Conservation (phyloP, 768 basidiomycete species). For the Boletus rubropictus region DNA sequence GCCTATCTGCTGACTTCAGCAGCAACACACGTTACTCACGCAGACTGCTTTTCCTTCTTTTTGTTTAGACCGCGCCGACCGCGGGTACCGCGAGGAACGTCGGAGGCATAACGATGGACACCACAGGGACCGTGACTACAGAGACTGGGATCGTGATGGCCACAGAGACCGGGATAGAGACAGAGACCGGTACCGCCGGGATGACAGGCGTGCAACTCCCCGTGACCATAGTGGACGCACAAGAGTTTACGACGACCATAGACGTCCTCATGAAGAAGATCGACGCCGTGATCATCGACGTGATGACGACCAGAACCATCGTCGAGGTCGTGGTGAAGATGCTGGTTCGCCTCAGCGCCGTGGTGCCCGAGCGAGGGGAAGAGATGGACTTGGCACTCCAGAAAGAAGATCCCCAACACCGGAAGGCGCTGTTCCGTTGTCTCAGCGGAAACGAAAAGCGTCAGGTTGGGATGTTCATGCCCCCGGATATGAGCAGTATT, state of each 20-base stretch:
- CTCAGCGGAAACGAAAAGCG: slow-evolving; percentile 81
- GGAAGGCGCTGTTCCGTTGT: slow-evolving; percentile 71
- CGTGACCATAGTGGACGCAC: slow-evolving; percentile 43
- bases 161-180: slow-evolving; percentile 30
- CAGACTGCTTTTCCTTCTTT: slow-evolving; percentile 41
- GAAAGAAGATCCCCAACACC: slow-evolving; percentile 89
- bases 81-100: slow-evolving; percentile 58
- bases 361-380: slow-evolving; percentile 45
- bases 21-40: slow-evolving; percentile 48
- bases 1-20: slow-evolving; percentile 39
- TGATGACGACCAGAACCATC: slow-evolving; percentile 34
- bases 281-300: slow-evolving; percentile 44
- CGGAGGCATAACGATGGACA: slow-evolving; percentile 57
- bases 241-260: slow-evolving; percentile 43
- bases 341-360: slow-evolving; percentile 34
- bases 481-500: slow-evolving; percentile 91
- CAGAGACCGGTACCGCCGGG: slow-evolving; percentile 37
- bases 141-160: slow-evolving; percentile 38
- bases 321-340: slow-evolving; percentile 36
- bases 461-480: slow-evolving; percentile 97
- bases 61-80: slow-evolving; percentile 41
- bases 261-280: slow-evolving; percentile 45
- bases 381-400: slow-evolving; percentile 55
- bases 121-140: slow-evolving; percentile 48
- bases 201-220: slow-evolving; percentile 46